Evolutionary conservation across 257 asterid species (phyloP), one percentile per base, ranked within the genome.

Genomic region (Echites panduratus): DNA sequence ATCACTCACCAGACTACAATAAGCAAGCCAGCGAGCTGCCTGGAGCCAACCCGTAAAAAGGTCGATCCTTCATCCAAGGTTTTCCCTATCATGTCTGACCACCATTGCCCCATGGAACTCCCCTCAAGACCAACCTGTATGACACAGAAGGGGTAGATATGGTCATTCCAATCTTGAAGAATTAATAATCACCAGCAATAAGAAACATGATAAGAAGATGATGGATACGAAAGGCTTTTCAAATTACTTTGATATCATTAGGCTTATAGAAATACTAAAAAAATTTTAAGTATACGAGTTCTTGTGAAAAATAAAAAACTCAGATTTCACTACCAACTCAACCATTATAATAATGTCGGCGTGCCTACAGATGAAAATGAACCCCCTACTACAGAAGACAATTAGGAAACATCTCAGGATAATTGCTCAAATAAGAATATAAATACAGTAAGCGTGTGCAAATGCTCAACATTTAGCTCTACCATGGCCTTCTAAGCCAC

Each of bases 101-200:
- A 95, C 98, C 97, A 95, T 71, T 95, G 99, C 74, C 98, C 99
- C 35, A 90, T 89, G 68, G 95, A 76, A 85, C 99, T 95, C 77
- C 97, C 99, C 88, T 95, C 99, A 77, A 92, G 89, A 65, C 99
- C 99, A 81, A 95, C 91, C 97, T 95, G 89, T 87, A 87, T 71
- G 79, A 77, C 59, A 26, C 20, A 67, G 72, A 73, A 70, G 50
- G 54, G 29, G 68, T 35, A 26, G 26, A 49, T 64, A 64, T 64
- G 12, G 20, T 26, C 13, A 43, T 48, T 17, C 57, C 22, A 47
- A 20, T 68, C 29, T 24, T 43, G 69, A 58, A 54, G 63, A 65
- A 65, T 54, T 26, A 9, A 43, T 38, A 50, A 20, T 22, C 62
- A 20, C 53, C 20, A 53, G 45, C 53, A 61, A 76, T 35, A 13